A percentile compares a stretch with the other conserved stretches of the same genome.
Evolutionary conservation across 768 basidiomycete species (phyloP).

Genomic region (Tricholoma flavovirens): DNA sequence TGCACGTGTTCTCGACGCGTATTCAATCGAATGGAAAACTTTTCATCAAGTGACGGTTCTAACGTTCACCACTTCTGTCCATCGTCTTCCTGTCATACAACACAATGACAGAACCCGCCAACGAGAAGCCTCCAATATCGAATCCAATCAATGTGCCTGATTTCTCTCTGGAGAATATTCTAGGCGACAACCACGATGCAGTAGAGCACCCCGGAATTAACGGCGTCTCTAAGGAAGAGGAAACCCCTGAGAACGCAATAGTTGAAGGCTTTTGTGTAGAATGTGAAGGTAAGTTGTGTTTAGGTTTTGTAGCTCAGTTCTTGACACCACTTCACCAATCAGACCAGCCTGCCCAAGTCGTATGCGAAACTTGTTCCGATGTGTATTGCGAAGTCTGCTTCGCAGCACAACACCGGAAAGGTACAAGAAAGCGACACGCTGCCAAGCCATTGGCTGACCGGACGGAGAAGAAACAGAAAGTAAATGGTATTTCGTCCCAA

Average conservation of each 20-base stretch:
- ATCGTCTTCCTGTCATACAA: background rate
- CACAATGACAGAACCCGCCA: background rate
- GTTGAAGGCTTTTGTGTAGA: constrained; percentile 73
- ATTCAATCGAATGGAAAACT: background rate
- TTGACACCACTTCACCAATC: constrained; percentile 4
- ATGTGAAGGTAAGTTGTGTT: constrained; percentile 63
- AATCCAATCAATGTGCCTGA: constrained; percentile 9
- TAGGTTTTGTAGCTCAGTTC: background rate
- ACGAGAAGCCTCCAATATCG: background rate
- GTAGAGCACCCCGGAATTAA: constrained; percentile 51
- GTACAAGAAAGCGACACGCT: constrained; percentile 61
- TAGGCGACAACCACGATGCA: constrained; percentile 55
- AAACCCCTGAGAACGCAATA: constrained; percentile 39
- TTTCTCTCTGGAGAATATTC: constrained; percentile 69
- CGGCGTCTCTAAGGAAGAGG: constrained; percentile 54
- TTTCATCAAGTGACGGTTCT: background rate
- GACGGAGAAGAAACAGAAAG: constrained; percentile 25
- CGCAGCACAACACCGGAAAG: constrained; percentile 79
- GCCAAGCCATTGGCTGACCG: constrained; percentile 38
- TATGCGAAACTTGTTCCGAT: constrained; percentile 69
- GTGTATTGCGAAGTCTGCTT: constrained; percentile 84
- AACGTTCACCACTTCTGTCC: background rate
- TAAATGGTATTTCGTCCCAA: constrained; percentile 1
- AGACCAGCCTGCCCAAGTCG: constrained; percentile 81
- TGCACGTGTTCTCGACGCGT: constrained; percentile 4